Conservation (phyloP, 2,329 filamentous ascomycete species). For the Fusarium brevicatenulatum region DNA sequence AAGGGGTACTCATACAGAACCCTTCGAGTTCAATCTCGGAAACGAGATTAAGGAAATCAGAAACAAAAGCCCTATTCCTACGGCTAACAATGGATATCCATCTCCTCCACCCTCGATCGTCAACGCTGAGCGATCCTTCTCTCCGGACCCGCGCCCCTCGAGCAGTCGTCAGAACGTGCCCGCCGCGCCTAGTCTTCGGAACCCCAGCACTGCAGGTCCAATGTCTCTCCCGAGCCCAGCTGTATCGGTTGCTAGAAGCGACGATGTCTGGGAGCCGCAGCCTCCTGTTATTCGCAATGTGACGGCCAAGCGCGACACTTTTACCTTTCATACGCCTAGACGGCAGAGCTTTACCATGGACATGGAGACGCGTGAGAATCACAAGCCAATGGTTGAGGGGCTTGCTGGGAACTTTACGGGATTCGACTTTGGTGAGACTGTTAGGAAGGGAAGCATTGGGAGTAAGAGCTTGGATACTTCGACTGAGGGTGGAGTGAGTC, state of each 20-base stretch:
- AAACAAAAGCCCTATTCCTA: conserved; percentile 8
- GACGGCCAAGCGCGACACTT: conserved; percentile 61
- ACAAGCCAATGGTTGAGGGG: conserved; percentile 46
- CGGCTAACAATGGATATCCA: conserved; percentile 45
- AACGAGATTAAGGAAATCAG: conserved; percentile 20
- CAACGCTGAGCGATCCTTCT: conserved; percentile 44
- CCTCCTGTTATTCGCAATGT: conserved; percentile 60
- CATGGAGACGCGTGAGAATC: conserved; percentile 48
- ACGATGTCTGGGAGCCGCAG: conserved; percentile 52
- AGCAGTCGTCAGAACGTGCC: conserved; percentile 37
- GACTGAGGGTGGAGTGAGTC: conserved; percentile 29
- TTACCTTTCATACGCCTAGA: conserved; percentile 57
- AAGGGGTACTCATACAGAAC: conserved; percentile 53
- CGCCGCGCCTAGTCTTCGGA: conserved; percentile 41
- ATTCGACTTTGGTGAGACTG: conserved; percentile 52
- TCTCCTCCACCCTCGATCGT: conserved; percentile 53
- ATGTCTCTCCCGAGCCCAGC: conserved; percentile 56
- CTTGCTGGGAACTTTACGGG: conserved; percentile 52
- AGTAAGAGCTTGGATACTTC: conserved; percentile 28
- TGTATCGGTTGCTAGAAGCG: conserved; percentile 53
- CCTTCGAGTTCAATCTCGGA: conserved; percentile 51
- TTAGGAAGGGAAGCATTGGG: conserved; percentile 38
- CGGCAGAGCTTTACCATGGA: conserved; percentile 61
- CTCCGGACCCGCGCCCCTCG: conserved; percentile 32
- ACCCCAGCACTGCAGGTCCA: conserved; percentile 44